These are phyloP conservation scores for Suillus paluster DNA, from an alignment of 768 basidiomycete species.

Conservation along the genomic window DNA sequence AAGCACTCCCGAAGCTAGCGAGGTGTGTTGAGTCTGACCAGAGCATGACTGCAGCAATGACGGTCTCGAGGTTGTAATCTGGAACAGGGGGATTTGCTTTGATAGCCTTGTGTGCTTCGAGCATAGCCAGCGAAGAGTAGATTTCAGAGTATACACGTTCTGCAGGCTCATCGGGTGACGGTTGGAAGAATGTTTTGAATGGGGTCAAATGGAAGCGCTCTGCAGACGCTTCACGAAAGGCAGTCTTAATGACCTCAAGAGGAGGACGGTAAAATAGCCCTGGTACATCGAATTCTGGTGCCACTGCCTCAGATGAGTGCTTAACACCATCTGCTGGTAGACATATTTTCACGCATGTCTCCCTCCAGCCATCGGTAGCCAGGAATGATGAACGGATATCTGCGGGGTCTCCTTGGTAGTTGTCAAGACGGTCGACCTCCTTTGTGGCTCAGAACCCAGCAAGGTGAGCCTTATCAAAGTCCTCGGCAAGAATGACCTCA, in stretches of 20 bases:
- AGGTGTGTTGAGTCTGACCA: conserved; percentile 32
- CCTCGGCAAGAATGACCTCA: conserved; percentile 10
- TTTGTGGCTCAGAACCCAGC: conserved; percentile 2
- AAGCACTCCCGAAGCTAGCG: conserved; percentile 19
- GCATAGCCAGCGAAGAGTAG: conserved; percentile 22
- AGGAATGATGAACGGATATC: neutral
- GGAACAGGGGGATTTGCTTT: conserved; percentile 8
- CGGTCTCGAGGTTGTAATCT: conserved; percentile 20
- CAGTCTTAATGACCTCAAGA: conserved; percentile 25
- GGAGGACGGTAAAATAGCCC: conserved; percentile 32
- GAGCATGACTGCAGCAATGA: conserved; percentile 24
- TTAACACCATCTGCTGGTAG: conserved; percentile 10
- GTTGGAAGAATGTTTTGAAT: conserved; percentile 18
- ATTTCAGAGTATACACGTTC: conserved; percentile 27
- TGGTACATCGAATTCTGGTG: conserved; percentile 22
- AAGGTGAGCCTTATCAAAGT: conserved; percentile 16
- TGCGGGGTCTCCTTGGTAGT: neutral
- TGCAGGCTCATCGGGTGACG: conserved; percentile 6
- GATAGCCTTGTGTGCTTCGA: conserved; percentile 16
- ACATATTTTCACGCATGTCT: conserved; percentile 13
- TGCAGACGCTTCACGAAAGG: conserved; percentile 23
- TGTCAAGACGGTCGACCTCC: neutral
- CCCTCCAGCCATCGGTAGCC: conserved; percentile 9
- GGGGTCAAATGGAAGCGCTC: conserved; percentile 20
- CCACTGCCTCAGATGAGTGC: neutral